Evolutionary conservation across 202 grass and related monocot species (phyloP).

Genomic region (Brachypodium distachyon): DNA sequence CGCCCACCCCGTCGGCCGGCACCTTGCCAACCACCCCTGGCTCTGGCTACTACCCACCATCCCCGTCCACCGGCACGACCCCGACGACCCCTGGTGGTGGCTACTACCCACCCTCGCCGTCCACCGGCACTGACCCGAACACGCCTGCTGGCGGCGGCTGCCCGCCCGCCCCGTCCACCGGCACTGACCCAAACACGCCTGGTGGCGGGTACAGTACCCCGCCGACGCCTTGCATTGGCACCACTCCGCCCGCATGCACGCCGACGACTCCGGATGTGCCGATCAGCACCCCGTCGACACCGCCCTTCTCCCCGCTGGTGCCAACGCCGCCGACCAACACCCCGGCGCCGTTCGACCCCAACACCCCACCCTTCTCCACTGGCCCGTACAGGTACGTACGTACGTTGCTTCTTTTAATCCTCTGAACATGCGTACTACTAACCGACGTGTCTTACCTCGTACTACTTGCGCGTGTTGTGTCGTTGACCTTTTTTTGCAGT

Average conservation of each 20-base stretch:
- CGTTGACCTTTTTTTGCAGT: slow-evolving; percentile 31
- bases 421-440: not conserved
- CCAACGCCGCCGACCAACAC: slow-evolving; percentile 35
- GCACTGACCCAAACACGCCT: slow-evolving; percentile 19
- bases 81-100: slow-evolving; percentile 2
- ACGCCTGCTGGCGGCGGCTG: slow-evolving; percentile 9
- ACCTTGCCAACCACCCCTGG: not conserved
- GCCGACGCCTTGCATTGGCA: not conserved
- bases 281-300: not conserved
- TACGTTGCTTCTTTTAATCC: slow-evolving; percentile 18
- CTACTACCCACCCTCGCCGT: slow-evolving; percentile 6
- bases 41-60: not conserved
- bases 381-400: slow-evolving; percentile 63
- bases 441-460: too few relatives aligned
- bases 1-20: not conserved
- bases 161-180: not conserved
- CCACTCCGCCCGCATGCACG: not conserved
- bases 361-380: slow-evolving; percentile 38
- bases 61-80: not conserved
- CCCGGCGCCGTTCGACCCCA: slow-evolving; percentile 63
- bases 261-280: slow-evolving; percentile 35
- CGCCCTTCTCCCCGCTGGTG: slow-evolving; percentile 27
- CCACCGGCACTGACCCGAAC: not conserved
- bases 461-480: too few relatives aligned
- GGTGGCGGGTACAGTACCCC: not conserved